phyloP scores from a whole-genome alignment of 495 filamentous ascomycete genomes.

The Penicillium taxi region DNA sequence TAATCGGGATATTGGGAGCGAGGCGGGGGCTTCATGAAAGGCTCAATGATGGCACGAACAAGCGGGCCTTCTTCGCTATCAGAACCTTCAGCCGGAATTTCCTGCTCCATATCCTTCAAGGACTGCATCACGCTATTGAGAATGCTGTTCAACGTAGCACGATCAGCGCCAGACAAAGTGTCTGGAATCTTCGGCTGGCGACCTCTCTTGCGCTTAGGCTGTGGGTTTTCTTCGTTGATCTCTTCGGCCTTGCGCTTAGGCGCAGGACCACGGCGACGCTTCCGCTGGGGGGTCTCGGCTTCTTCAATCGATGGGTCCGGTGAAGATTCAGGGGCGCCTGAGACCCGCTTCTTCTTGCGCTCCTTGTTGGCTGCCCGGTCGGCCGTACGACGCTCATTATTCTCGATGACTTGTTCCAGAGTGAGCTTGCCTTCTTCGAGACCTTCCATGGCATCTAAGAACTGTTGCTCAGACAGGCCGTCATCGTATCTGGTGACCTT shows the following conservation, averaged over 20 bases:
- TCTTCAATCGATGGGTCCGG: constrained; percentile 62
- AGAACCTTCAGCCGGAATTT: constrained; percentile 49
- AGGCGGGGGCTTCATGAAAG: constrained; percentile 86
- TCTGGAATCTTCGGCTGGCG: constrained; percentile 59
- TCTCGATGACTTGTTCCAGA: constrained; percentile 84
- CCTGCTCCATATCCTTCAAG: constrained; percentile 68
- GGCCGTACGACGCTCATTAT: constrained; percentile 78
- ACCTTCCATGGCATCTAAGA: constrained; percentile 85
- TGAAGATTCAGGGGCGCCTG: constrained; percentile 54
- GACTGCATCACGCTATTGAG: constrained; percentile 66
- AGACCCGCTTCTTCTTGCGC: constrained; percentile 41
- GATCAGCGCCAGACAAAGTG: constrained; percentile 41
- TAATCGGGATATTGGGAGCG: constrained; percentile 85
- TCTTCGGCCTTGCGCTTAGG: constrained; percentile 83
- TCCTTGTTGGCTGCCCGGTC: constrained; percentile 68
- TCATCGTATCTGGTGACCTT: constrained; percentile 94
- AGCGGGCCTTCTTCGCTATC: constrained; percentile 53
- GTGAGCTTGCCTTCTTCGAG: constrained; percentile 64
- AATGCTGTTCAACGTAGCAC: constrained; percentile 60
- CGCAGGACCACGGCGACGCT: constrained; percentile 72
- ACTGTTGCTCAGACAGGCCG: constrained; percentile 96
- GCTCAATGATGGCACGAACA: constrained; percentile 78
- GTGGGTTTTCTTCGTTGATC: constrained; percentile 63
- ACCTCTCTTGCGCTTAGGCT: constrained; percentile 74
- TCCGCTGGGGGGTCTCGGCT: constrained; percentile 60